These are phyloP conservation scores for Chlorophyllum brunneum DNA, from an alignment of 768 basidiomycete genomes.

Conservation along the genomic window DNA sequence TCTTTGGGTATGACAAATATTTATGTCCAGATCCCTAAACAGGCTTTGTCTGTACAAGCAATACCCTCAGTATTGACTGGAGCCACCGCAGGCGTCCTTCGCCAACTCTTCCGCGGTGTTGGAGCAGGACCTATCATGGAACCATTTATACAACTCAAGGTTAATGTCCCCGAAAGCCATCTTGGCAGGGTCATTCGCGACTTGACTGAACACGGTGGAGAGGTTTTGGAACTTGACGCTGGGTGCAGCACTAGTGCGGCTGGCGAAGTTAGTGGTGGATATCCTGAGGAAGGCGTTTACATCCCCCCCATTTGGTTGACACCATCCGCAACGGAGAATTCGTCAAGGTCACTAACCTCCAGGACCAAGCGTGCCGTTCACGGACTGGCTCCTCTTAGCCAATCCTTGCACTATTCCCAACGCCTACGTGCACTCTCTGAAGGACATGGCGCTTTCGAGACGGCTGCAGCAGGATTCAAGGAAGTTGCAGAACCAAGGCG, in stretches of 20 bases:
- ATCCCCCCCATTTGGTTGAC: slow-evolving; percentile 74
- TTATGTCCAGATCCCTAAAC: slow-evolving; percentile 50
- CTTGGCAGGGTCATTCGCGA: slow-evolving; percentile 81
- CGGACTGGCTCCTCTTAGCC: slow-evolving; percentile 74
- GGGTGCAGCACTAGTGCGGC: slow-evolving; percentile 31
- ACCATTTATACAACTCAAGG: slow-evolving; percentile 68
- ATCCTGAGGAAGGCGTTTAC: slow-evolving; percentile 63
- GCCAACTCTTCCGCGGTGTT: slow-evolving; percentile 54
- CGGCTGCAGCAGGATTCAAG: slow-evolving; percentile 74
- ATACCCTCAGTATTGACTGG: slow-evolving; percentile 56
- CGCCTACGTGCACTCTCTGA: slow-evolving; percentile 78
- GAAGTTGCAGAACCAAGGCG: slow-evolving; percentile 58
- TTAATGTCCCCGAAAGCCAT: slow-evolving; percentile 60
- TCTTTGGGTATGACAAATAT: slow-evolving; percentile 66
- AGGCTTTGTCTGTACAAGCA: slow-evolving; percentile 32
- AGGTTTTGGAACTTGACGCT: slow-evolving; percentile 63
- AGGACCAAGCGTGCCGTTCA: slow-evolving; percentile 58
- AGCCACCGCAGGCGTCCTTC: slow-evolving; percentile 61
- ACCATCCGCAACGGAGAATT: slow-evolving; percentile 41
- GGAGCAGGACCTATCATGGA: slow-evolving; percentile 76
- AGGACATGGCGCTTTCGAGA: slow-evolving; percentile 79
- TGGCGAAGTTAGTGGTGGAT: slow-evolving; percentile 39
- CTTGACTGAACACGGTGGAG: slow-evolving; percentile 80
- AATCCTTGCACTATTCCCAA: slow-evolving; percentile 77
- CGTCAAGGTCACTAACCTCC: slow-evolving; percentile 17